These are phyloP conservation scores for Populus hybrid DNA, from an alignment of 441 rosid species.

Conservation along the genomic window DNA sequence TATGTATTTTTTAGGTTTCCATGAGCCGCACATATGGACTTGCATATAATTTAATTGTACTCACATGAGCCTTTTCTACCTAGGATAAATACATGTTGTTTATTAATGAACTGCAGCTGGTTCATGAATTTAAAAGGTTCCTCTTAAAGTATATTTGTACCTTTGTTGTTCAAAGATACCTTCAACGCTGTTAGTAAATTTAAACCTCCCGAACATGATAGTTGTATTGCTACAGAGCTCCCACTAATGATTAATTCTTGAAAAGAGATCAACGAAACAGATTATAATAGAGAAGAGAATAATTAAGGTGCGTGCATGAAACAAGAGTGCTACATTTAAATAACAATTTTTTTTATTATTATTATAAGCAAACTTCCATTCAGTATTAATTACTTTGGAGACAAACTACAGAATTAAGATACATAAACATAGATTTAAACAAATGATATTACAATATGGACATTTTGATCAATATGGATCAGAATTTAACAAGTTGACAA, in stretches of 20 bases:
- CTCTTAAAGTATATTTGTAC: too few relatives aligned
- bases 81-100: too few relatives aligned
- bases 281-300: neutral
- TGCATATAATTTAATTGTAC: too few relatives aligned
- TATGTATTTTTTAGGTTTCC: too few relatives aligned
- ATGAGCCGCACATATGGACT: too few relatives aligned
- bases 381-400: neutral
- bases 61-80: too few relatives aligned
- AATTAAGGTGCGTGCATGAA: neutral
- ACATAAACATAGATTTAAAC: neutral
- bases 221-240: too few relatives aligned
- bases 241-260: neutral
- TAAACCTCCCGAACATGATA: too few relatives aligned
- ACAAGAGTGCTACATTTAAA: neutral
- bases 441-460: neutral
- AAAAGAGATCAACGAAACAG: neutral
- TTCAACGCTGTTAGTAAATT: too few relatives aligned
- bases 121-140: too few relatives aligned
- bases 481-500: neutral
- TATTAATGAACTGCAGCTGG: too few relatives aligned
- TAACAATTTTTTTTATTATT: neutral
- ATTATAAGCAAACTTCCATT: neutral
- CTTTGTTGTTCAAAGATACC: too few relatives aligned
- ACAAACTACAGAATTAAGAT: neutral
- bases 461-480: neutral